Conservation (phyloP, 495 filamentous ascomycete species). For the Neurospora sp. region DNA sequence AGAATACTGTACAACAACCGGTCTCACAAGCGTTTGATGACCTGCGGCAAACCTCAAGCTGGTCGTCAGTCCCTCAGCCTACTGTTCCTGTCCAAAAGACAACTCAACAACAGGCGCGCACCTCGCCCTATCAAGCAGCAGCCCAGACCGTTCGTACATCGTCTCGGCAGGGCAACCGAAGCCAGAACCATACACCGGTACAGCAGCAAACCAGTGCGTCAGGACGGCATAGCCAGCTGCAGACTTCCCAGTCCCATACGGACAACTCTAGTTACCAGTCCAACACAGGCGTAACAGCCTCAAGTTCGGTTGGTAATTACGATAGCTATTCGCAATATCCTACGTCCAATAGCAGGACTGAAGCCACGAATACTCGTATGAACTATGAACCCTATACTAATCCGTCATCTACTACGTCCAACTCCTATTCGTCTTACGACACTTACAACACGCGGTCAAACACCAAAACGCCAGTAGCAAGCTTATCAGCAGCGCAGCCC, state of each 20-base stretch:
- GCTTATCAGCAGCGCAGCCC: conserved; percentile 9
- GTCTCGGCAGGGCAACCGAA: conserved; percentile 14
- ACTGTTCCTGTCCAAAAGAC: neutral
- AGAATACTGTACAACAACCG: neutral
- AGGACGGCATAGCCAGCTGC: conserved; percentile 2
- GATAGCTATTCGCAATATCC: conserved; percentile 13
- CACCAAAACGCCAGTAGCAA: conserved; percentile 9
- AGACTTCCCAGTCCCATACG: conserved; percentile 1
- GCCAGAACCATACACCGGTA: conserved; percentile 13
- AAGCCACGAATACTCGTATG: conserved; percentile 10
- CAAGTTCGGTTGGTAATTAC: conserved; percentile 11
- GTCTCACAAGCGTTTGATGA: conserved; percentile 13
- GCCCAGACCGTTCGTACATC: conserved; percentile 14
- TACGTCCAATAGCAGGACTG: conserved; percentile 5
- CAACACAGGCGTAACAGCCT: conserved; percentile 1
- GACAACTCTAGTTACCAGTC: conserved; percentile 5
- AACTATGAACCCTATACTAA: conserved; percentile 18
- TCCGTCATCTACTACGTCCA: conserved; percentile 3
- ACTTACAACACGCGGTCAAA: conserved; percentile 9
- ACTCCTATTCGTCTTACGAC: conserved; percentile 18
- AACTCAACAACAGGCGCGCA: conserved; percentile 2
- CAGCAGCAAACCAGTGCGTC: conserved; percentile 4
- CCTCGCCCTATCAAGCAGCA: conserved; percentile 10
- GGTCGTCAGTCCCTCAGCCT: conserved; percentile 9
- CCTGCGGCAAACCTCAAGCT: conserved; percentile 12